These are phyloP conservation scores for Pythium scleroteichum DNA, from an alignment of 352 stramenopile species.

Conservation along the genomic window DNA sequence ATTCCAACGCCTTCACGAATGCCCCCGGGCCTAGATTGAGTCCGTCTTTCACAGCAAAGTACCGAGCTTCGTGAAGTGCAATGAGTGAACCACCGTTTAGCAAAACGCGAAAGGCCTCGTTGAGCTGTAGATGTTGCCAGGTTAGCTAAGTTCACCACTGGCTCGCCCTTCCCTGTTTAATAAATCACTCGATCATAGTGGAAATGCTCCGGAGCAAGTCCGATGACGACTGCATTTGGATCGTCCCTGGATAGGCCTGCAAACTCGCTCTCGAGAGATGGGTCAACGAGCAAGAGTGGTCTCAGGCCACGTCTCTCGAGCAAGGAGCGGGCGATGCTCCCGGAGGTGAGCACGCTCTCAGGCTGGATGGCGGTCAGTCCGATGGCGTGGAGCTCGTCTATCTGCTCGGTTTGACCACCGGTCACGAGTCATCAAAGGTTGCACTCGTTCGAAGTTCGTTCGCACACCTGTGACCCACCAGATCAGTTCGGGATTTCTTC, in stretches of 20 bases:
- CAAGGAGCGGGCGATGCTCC: conserved; percentile 40
- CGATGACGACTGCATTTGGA: conserved; percentile 64
- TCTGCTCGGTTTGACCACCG: conserved; percentile 18
- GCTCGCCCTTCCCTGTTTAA: not conserved
- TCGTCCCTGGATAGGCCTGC: conserved; percentile 35
- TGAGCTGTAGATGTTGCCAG: conserved; percentile 33
- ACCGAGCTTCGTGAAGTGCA: conserved; percentile 52
- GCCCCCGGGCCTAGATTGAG: conserved; percentile 53
- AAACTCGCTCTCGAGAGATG: conserved; percentile 49
- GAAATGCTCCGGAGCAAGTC: conserved; percentile 48
- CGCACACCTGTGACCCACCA: conserved; percentile 30
- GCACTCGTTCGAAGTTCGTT: not conserved
- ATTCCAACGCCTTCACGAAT: conserved; percentile 61
- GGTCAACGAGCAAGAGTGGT: conserved; percentile 48
- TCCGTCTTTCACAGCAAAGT: conserved; percentile 48
- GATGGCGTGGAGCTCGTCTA: conserved; percentile 47
- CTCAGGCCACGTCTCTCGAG: conserved; percentile 40
- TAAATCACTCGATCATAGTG: conserved; percentile 50
- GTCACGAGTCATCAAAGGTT: not conserved
- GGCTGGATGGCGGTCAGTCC: conserved; percentile 40
- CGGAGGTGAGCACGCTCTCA: conserved; percentile 47
- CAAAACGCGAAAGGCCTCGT: conserved; percentile 54
- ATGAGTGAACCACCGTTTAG: conserved; percentile 51
- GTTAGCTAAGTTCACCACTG: not conserved
- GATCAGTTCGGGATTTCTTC: conserved; percentile 47